Percentiles rank a stretch among this genome's conserved stretches.
Conservation (phyloP, 2,329 filamentous ascomycete genomes). For the Fusarium sp. region DNA sequence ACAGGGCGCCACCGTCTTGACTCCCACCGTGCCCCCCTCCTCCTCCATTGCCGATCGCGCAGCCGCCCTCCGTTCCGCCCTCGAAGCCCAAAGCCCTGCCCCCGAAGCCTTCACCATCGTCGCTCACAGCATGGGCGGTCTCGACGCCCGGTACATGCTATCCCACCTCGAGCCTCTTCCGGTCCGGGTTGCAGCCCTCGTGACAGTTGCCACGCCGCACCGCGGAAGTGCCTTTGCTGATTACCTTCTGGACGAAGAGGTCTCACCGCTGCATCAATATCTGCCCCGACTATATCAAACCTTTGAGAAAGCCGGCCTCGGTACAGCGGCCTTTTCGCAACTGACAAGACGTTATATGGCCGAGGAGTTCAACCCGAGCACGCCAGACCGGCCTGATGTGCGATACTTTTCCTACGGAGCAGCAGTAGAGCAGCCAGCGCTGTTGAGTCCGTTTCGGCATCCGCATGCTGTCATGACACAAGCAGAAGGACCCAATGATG, state of each 20-base stretch:
- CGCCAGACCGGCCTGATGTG: conserved; percentile 65
- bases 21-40: conserved; percentile 72
- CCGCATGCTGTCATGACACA: conserved; percentile 65
- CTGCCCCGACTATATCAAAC: conserved; percentile 68
- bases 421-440: conserved; percentile 62
- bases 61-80: conserved; percentile 67
- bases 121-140: conserved; percentile 76
- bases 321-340: conserved; percentile 72
- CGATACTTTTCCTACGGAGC: conserved; percentile 75
- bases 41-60: conserved; percentile 72
- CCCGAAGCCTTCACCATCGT: conserved; percentile 77
- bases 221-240: conserved; percentile 69
- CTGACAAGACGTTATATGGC: conserved; percentile 71
- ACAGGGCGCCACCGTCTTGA: conserved; percentile 69
- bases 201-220: conserved; percentile 69
- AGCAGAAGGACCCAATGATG: conserved; percentile 73
- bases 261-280: conserved; percentile 58
- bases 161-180: conserved; percentile 64
- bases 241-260: conserved; percentile 59
- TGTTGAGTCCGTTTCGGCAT: conserved; percentile 73
- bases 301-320: conserved; percentile 65
- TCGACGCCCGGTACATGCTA: conserved; percentile 76
- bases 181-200: conserved; percentile 64
- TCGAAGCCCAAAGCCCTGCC: conserved; percentile 59
- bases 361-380: conserved; percentile 70